These are phyloP conservation scores for Ceratocystis diversiconidia DNA, from an alignment of 2,329 filamentous ascomycete species.

Conservation along the genomic window DNA sequence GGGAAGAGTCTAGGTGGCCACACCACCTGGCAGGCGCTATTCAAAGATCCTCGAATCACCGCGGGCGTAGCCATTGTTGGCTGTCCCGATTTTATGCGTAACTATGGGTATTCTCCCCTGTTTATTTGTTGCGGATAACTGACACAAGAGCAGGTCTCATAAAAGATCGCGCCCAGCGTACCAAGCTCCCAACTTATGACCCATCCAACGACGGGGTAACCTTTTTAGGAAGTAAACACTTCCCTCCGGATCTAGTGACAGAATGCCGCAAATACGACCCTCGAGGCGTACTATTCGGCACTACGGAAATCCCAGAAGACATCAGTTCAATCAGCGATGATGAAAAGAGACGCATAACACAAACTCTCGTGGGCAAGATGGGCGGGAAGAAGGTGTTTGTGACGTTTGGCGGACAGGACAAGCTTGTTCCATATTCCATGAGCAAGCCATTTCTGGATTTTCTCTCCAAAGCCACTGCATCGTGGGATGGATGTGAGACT, in stretches of 20 bases:
- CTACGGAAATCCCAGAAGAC: constrained; percentile 26
- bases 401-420: constrained; percentile 53
- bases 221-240: constrained; percentile 66
- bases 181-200: constrained; percentile 49
- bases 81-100: constrained; percentile 72
- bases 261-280: constrained; percentile 57
- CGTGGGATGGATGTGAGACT: constrained; percentile 40
- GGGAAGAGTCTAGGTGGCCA: constrained; percentile 83
- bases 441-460: constrained; percentile 46
- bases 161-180: constrained; percentile 59
- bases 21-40: constrained; percentile 67
- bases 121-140: not conserved
- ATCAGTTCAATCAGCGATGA: constrained; percentile 26
- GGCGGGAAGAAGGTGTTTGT: constrained; percentile 50
- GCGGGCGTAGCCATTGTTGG: constrained; percentile 71
- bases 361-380: constrained; percentile 30
- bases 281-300: constrained; percentile 54
- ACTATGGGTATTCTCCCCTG: constrained; percentile 21
- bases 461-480: constrained; percentile 42
- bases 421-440: constrained; percentile 54
- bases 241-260: constrained; percentile 53
- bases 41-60: constrained; percentile 65
- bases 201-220: constrained; percentile 39
- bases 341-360: constrained; percentile 32
- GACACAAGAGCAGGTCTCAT: constrained; percentile 40